phyloP scores from a whole-genome alignment of 257 asterid species.

The Lithospermum erythrorhizon region DNA sequence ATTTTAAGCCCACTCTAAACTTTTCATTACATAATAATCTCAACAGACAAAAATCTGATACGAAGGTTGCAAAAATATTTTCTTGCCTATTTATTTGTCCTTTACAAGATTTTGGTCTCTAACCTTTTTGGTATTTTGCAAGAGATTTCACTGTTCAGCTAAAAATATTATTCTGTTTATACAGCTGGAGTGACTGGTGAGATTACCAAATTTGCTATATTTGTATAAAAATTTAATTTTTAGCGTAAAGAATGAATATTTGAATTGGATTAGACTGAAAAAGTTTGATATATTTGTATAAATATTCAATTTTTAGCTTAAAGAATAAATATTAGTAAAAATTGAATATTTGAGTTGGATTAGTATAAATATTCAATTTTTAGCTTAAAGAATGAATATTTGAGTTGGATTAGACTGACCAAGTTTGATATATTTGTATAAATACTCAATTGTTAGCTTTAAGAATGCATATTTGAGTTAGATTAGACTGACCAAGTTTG shows the following conservation, averaged over 20 bases:
- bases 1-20: conserved; percentile 15
- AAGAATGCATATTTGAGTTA: no score
- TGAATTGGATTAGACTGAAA: background rate
- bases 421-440: conserved; percentile 6
- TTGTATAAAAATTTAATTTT: conserved; percentile 1
- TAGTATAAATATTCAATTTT: background rate
- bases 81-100: conserved; percentile 12
- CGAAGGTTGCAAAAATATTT: conserved; percentile 12
- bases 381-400: conserved; percentile 14
- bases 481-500: background rate
- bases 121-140: conserved; percentile 8
- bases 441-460: background rate
- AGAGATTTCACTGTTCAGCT: conserved; percentile 13
- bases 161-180: conserved; percentile 16
- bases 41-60: conserved; percentile 8
- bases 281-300: conserved; percentile 6
- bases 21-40: conserved; percentile 6
- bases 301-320: background rate
- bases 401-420: background rate
- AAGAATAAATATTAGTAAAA: no score
- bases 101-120: conserved; percentile 5
- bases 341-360: no score
- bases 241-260: conserved; percentile 13
- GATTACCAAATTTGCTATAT: conserved; percentile 5
- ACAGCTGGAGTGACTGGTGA: conserved; percentile 17